These are phyloP conservation scores for Hymenoscyphus salicellus DNA, from an alignment of 2,329 filamentous ascomycete species.

Conservation along the genomic window DNA sequence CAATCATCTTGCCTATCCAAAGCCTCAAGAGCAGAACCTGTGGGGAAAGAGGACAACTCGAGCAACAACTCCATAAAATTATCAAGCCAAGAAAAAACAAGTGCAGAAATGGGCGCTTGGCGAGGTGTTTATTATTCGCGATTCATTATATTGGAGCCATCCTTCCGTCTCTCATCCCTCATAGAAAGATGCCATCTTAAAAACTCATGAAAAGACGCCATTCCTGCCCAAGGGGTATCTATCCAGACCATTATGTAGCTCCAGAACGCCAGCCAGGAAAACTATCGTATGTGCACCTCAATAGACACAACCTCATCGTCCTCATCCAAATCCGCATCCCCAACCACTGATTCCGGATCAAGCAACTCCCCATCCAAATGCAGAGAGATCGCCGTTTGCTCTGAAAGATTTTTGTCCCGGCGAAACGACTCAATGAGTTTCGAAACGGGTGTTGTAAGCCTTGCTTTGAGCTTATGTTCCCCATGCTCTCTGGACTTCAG, in stretches of 20 bases:
- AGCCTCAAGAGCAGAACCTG: neutral
- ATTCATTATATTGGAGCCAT: neutral
- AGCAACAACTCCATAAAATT: neutral
- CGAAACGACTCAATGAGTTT: constrained; percentile 63
- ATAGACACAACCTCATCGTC: constrained; percentile 44
- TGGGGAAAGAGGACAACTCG: neutral
- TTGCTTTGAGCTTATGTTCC: constrained; percentile 50
- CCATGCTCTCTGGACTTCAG: constrained; percentile 53
- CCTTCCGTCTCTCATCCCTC: neutral
- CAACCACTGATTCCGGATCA: constrained; percentile 56
- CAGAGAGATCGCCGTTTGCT: constrained; percentile 56
- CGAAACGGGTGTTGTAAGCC: constrained; percentile 55
- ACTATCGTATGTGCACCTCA: constrained; percentile 54
- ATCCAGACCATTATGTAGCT: constrained; percentile 15
- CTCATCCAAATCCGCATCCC: constrained; percentile 69
- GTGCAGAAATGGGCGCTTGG: neutral
- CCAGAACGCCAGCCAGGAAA: constrained; percentile 18
- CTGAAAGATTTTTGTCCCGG: constrained; percentile 48
- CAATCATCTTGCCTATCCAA: too few species aligned
- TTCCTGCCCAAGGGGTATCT: constrained; percentile 23
- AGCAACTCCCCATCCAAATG: constrained; percentile 74
- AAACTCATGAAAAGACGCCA: neutral
- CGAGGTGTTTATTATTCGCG: neutral
- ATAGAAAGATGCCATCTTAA: neutral
- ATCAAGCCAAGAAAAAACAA: neutral